These are phyloP conservation scores for Corymbia calophylla DNA, from an alignment of 441 rosid genomes.

Conservation along the genomic window DNA sequence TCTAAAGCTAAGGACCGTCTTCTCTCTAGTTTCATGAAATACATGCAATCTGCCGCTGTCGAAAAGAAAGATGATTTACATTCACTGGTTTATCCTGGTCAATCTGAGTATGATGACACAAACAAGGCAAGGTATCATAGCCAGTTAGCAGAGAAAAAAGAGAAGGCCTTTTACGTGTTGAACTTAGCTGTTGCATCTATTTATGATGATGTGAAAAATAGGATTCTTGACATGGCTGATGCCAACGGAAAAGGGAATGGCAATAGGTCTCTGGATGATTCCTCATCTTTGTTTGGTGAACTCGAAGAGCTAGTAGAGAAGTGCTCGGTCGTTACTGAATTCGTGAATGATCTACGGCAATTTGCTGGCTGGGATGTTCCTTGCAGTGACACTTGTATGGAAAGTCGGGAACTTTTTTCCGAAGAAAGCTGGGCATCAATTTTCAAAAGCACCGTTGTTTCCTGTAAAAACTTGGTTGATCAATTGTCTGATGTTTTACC, in stretches of 20 bases:
- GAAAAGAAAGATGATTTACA: conserved; percentile 42
- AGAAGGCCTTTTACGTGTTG: conserved; percentile 51
- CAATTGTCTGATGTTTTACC: conserved; percentile 76
- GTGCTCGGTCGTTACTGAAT: conserved; percentile 57
- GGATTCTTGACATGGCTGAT: conserved; percentile 39
- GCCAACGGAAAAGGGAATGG: conserved; percentile 31
- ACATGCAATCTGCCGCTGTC: conserved; percentile 64
- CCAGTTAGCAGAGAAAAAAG: conserved; percentile 58
- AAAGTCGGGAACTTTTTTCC: conserved; percentile 20
- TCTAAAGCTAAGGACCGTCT: conserved; percentile 79
- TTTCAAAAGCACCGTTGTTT: conserved; percentile 51
- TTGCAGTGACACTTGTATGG: conserved; percentile 20
- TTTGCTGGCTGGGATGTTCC: conserved; percentile 37
- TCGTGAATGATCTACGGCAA: conserved; percentile 56
- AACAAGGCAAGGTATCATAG: conserved; percentile 30
- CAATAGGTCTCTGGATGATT: conserved; percentile 26
- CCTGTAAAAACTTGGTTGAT: conserved; percentile 54
- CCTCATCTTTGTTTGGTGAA: conserved; percentile 41
- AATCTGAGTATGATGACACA: conserved; percentile 24
- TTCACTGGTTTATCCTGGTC: conserved; percentile 27
- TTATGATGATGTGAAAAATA: conserved; percentile 57
- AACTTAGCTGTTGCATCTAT: conserved; percentile 54
- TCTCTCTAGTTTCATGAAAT: conserved; percentile 64
- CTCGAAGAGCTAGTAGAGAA: conserved; percentile 90
- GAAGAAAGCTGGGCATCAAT: conserved; percentile 62